These are phyloP conservation scores for Stephania japonica DNA, from an alignment of 164 flowering plant species.

Conservation along the genomic window DNA sequence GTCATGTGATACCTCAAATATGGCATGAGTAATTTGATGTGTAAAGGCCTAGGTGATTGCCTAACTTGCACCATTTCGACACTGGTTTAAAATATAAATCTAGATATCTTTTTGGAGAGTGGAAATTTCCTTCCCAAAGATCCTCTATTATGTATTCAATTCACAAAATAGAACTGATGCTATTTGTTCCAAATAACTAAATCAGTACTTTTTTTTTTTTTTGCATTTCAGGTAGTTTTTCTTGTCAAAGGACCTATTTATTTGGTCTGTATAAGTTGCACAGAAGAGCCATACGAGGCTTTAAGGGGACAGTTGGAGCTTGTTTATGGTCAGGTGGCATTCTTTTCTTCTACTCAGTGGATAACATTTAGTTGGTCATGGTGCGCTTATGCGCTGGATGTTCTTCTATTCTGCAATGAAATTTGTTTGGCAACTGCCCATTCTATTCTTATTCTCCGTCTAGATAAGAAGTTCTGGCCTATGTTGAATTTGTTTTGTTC, in stretches of 20 bases:
- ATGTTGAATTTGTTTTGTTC: too few relatives aligned
- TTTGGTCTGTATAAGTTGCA: conserved; percentile 96
- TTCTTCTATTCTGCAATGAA: background rate
- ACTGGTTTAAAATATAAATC: background rate
- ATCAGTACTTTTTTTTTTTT: background rate
- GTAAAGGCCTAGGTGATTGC: too few relatives aligned
- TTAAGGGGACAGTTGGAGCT: conserved; percentile 81
- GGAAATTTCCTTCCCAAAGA: background rate
- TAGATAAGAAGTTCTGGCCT: background rate
- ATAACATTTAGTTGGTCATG: background rate
- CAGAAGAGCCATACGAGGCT: conserved; percentile 91
- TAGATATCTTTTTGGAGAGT: background rate
- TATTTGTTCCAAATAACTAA: background rate
- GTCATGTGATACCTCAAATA: too few relatives aligned
- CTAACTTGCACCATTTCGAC: background rate
- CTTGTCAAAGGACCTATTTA: conserved; percentile 95
- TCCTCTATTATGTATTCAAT: background rate
- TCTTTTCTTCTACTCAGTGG: background rate
- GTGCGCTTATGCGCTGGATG: background rate
- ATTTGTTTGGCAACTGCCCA: background rate
- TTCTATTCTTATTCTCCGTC: background rate
- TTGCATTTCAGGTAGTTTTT: conserved; percentile 69
- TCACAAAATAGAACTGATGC: background rate
- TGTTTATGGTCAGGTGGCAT: conserved; percentile 87
- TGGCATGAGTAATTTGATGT: too few relatives aligned